A percentile compares a stretch with the other conserved stretches of the same genome.
Conservation (phyloP, 108 stramenopile species). For the Chaetoceros tenuissimus region DNA sequence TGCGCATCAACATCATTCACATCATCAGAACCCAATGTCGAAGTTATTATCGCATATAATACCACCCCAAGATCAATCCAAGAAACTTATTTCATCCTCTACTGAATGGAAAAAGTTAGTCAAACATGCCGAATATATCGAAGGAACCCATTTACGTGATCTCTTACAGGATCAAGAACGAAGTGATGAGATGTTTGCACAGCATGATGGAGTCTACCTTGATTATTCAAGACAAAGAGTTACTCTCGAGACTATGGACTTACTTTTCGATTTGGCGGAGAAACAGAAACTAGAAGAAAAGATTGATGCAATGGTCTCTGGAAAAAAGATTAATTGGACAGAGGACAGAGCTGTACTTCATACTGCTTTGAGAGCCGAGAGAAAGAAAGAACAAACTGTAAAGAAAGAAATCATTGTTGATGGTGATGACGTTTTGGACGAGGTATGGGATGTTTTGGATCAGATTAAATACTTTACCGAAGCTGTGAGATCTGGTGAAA, state of each 20-base stretch:
- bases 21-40: neutral
- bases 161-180: conserved; percentile 59
- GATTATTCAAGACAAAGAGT: conserved; percentile 84
- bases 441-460: conserved; percentile 90
- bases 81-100: conserved; percentile 43
- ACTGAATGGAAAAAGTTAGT: conserved; percentile 69
- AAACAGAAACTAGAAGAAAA: conserved; percentile 48
- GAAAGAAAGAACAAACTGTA: conserved; percentile 30
- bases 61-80: neutral
- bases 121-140: conserved; percentile 47
- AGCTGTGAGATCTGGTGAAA: conserved; percentile 73
- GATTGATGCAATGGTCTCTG: conserved; percentile 84
- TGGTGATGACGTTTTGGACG: conserved; percentile 77
- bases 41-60: neutral
- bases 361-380: conserved; percentile 89
- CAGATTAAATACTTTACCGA: conserved; percentile 85
- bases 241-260: conserved; percentile 67
- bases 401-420: conserved; percentile 56
- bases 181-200: conserved; percentile 61
- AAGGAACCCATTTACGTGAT: conserved; percentile 61
- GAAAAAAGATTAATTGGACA: conserved; percentile 95
- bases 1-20: neutral
- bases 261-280: conserved; percentile 67
- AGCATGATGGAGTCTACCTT: conserved; percentile 82
- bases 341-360: conserved; percentile 96